phyloP scores from a whole-genome alignment of 768 basidiomycete genomes.

The Suillus plorans region DNA sequence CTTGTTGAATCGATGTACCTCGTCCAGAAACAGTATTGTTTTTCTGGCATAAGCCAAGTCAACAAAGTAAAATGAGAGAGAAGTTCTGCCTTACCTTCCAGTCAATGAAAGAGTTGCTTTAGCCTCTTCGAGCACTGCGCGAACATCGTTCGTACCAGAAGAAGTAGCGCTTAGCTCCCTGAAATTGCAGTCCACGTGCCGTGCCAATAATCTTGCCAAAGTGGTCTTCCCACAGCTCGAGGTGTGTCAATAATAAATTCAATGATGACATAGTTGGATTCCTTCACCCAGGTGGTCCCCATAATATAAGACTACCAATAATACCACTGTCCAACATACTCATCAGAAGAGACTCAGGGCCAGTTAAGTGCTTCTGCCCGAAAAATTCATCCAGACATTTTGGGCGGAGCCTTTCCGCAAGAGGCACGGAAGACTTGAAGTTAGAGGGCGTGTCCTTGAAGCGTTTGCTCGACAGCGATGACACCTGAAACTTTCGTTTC shows the following conservation, averaged over 20 bases:
- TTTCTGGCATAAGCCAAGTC: constrained; percentile 39
- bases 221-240: constrained; percentile 73
- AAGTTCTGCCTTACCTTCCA: constrained; percentile 46
- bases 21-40: constrained; percentile 80
- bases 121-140: constrained; percentile 75
- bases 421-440: constrained; percentile 42
- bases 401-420: constrained; percentile 77
- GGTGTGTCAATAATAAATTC: background rate
- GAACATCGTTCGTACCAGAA: constrained; percentile 67
- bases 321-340: constrained; percentile 49
- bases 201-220: constrained; percentile 68
- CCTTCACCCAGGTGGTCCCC: constrained; percentile 72
- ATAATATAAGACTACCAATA: constrained; percentile 63
- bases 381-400: constrained; percentile 61
- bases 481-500: constrained; percentile 28
- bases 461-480: constrained; percentile 19
- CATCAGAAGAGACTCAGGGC: constrained; percentile 55
- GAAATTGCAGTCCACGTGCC: constrained; percentile 56
- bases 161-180: constrained; percentile 79
- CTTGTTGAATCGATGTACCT: constrained; percentile 80
- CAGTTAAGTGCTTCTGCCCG: constrained; percentile 67
- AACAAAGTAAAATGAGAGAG: background rate
- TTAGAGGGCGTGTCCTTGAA: constrained; percentile 21
- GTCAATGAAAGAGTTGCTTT: constrained; percentile 61
- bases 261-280: background rate